phyloP scores from a whole-genome alignment of 2,329 filamentous ascomycete genomes.

The Fusarium praegraminearum region DNA sequence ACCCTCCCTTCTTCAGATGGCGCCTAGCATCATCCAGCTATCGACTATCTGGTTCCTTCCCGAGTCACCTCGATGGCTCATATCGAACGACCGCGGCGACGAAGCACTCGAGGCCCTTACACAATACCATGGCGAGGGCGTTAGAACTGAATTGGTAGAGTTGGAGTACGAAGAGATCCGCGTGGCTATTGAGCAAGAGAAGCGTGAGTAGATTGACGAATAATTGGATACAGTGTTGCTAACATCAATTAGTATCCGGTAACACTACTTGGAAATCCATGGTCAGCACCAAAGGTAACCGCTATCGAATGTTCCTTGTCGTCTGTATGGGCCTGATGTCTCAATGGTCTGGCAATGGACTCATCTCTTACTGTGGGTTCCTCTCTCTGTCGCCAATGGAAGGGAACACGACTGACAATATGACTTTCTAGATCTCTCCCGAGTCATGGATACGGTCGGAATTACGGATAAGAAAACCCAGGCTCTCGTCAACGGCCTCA shows the following conservation, averaged over 20 bases:
- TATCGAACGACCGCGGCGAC: slow-evolving; percentile 53
- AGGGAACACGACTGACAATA: accelerated
- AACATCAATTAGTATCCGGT: slow-evolving; percentile 17
- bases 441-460: slow-evolving; percentile 34
- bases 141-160: slow-evolving; percentile 63
- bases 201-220: slow-evolving; percentile 42
- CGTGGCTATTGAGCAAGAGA: slow-evolving; percentile 53
- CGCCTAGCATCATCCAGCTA: slow-evolving; percentile 22
- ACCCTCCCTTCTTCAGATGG: slow-evolving; percentile 48
- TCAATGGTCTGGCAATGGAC: slow-evolving; percentile 54
- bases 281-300: slow-evolving; percentile 49
- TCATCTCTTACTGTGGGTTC: slow-evolving; percentile 49
- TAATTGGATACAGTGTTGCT: accelerated
- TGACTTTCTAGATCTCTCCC: slow-evolving; percentile 4
- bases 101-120: slow-evolving; percentile 65
- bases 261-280: slow-evolving; percentile 49
- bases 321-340: slow-evolving; percentile 59
- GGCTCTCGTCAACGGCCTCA: slow-evolving; percentile 47
- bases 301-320: slow-evolving; percentile 55
- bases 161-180: slow-evolving; percentile 64
- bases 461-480: slow-evolving; percentile 46
- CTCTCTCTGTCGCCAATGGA: not conserved
- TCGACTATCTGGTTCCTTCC: slow-evolving; percentile 63
- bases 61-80: slow-evolving; percentile 73
- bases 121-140: slow-evolving; percentile 69